Base-by-base conservation (phyloP, 2,329 filamentous ascomycete genomes). In the Teratosphaeria nubilosa region DNA sequence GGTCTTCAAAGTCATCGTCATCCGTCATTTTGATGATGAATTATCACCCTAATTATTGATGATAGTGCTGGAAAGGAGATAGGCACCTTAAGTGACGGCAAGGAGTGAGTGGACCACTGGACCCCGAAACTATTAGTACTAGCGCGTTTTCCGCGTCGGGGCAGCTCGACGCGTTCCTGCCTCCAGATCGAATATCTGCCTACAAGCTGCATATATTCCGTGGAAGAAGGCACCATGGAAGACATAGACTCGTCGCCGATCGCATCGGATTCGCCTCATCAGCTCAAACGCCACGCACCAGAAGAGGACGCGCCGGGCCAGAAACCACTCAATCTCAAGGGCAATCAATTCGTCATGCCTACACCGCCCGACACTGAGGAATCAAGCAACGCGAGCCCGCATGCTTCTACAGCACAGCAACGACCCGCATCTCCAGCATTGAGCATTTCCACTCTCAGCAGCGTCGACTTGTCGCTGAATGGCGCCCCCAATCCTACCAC, bases 291-390 rank as follows among this genome's bases (percentile, higher is more conserved):
- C 20, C 27, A 62, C 54, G 64, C 66, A 30, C 59, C 63, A 16
- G 64, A 68, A 57, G 63, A 66, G 14, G 56, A 62, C 27, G 61
- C 61, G 14, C 61, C 62, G n/a, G 58, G 58, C 16, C 62, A 64
- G 56, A 68, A 65, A 51, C 68, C 65, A 51, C 63, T 71, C 22
- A 71, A 71, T 56, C 63, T 69, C 24, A 69, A 68, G 53, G 69
- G 69, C 25, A 64, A 59, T 10, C 69, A 71, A 34, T 71, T 71
- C 66, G 63, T 69, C 50, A 69, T 70, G 66, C 68, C 68, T 10
- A 70, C 69, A 16, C 67, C 68, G 27, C 68, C 68, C 14, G 68
- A 69, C 48, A 69, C 68, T 16, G 69, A 69, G 25, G 58, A 65
- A 3, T 70, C 69, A 1, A 70, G 67, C 58, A 66, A 66, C 60